These are phyloP conservation scores for Intubia oerlemansii DNA, from an alignment of 2,329 filamentous ascomycete genomes.

Conservation along the genomic window DNA sequence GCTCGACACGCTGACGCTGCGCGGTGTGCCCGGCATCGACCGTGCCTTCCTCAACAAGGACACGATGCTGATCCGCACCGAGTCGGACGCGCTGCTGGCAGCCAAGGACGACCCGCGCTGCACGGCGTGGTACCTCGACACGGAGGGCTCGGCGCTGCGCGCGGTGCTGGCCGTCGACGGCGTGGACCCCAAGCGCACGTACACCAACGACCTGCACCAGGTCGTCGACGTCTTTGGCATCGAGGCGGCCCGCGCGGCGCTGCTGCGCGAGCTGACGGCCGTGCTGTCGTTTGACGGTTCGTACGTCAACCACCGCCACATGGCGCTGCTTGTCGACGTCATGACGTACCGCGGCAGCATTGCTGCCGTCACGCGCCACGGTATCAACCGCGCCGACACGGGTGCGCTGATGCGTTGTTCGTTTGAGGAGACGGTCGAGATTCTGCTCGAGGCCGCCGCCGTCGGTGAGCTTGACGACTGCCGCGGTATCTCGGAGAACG, in stretches of 20 bases:
- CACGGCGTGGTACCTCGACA: constrained; percentile 91
- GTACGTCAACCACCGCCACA: constrained; percentile 96
- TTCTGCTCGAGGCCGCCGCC: constrained; percentile 84
- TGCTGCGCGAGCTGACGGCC: constrained; percentile 73
- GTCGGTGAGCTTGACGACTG: constrained; percentile 94
- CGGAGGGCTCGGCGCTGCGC: constrained; percentile 69
- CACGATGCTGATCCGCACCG: constrained; percentile 40
- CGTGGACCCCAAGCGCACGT: constrained; percentile 68
- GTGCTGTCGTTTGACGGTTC: constrained; percentile 97
- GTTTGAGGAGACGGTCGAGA: constrained; percentile 98
- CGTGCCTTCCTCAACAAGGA: constrained; percentile 85
- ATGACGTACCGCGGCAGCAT: constrained; percentile 92
- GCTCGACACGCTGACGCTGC: constrained; percentile 73
- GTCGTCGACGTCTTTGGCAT: constrained; percentile 91
- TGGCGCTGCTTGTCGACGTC: constrained; percentile 85
- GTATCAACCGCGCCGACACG: constrained; percentile 95
- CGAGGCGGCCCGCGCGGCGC: constrained; percentile 70
- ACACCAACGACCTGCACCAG: constrained; percentile 91
- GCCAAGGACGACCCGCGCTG: constrained; percentile 55
- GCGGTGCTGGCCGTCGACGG: constrained; percentile 72
- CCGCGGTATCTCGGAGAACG: constrained; percentile 93
- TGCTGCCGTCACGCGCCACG: constrained; percentile 91
- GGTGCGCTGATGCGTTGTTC: constrained; percentile 98
- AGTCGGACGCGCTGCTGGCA: constrained; percentile 52
- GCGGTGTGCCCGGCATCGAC: constrained; percentile 74